Evolutionary conservation across 2,329 filamentous ascomycete genomes (phyloP).

Genomic region (Didymellaceae sp.): DNA sequence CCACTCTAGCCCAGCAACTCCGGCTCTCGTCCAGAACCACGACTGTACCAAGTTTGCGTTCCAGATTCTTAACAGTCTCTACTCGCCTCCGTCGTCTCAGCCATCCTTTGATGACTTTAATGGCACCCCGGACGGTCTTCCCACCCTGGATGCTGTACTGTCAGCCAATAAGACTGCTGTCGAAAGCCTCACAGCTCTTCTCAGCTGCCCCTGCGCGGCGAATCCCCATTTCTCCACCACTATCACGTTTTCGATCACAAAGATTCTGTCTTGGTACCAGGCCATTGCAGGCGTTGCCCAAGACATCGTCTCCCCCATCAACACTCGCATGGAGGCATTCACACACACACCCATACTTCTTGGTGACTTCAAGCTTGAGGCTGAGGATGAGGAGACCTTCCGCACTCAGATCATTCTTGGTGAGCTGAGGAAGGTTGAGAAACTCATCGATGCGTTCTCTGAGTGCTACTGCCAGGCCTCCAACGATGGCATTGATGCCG

Average conservation of each 20-base stretch:
- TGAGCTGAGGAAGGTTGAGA: slow-evolving; percentile 46
- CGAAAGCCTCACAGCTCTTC: slow-evolving; percentile 42
- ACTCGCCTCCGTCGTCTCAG: slow-evolving; percentile 38
- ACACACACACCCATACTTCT: slow-evolving; percentile 35
- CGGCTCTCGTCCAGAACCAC: slow-evolving; percentile 34
- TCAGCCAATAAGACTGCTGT: slow-evolving; percentile 44
- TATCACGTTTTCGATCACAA: slow-evolving; percentile 43
- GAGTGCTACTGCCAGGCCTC: slow-evolving; percentile 42
- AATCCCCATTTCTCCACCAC: slow-evolving; percentile 49
- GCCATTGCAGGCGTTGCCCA: slow-evolving; percentile 39
- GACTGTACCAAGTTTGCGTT: slow-evolving; percentile 48
- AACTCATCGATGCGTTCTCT: slow-evolving; percentile 48
- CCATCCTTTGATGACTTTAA: slow-evolving; percentile 35
- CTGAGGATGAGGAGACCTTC: slow-evolving; percentile 41
- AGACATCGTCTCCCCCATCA: slow-evolving; percentile 22
- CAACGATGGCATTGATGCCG: slow-evolving; percentile 37
- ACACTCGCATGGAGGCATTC: slow-evolving; percentile 39
- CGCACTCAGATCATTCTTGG: slow-evolving; percentile 42
- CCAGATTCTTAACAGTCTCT: slow-evolving; percentile 43
- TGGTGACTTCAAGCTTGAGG: slow-evolving; percentile 31
- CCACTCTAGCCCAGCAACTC: slow-evolving; percentile 37
- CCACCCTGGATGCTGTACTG: slow-evolving; percentile 41
- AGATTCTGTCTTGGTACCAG: slow-evolving; percentile 48
- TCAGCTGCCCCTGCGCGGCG: slow-evolving; percentile 43
- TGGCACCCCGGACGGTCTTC: slow-evolving; percentile 31